Evolutionary conservation across 1,139 yeast species (phyloP).

Genomic region (Geotrichum cucujoidarum): DNA sequence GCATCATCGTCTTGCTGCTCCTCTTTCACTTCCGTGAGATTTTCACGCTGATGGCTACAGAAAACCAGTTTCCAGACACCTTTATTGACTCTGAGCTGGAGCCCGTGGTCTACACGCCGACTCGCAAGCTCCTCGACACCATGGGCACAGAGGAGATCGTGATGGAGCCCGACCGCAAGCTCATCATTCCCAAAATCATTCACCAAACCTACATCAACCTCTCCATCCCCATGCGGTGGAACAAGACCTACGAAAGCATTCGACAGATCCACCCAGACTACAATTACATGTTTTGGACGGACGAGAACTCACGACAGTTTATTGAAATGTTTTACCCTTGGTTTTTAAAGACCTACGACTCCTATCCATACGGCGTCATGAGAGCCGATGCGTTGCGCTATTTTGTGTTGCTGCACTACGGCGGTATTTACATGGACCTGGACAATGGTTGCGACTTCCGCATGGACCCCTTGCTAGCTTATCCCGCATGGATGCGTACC

Average conservation of each 20-base stretch:
- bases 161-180: conserved; percentile 40
- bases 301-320: conserved; percentile 72
- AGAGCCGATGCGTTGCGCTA: conserved; percentile 89
- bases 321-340: conserved; percentile 75
- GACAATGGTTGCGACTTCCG: conserved; percentile 81
- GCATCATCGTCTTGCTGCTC: conserved; percentile 47
- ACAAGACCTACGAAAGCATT: conserved; percentile 68
- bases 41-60: conserved; percentile 62
- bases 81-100: conserved; percentile 38
- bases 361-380: conserved; percentile 73
- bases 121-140: background rate
- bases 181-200: conserved; percentile 74
- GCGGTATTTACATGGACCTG: conserved; percentile 84
- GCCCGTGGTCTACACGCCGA: background rate
- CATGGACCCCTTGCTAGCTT: conserved; percentile 72
- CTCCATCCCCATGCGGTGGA: conserved; percentile 76
- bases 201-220: conserved; percentile 86
- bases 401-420: conserved; percentile 73
- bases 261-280: conserved; percentile 78
- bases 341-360: conserved; percentile 75
- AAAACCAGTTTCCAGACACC: conserved; percentile 64
- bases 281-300: conserved; percentile 83
- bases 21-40: conserved; percentile 66
- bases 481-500: conserved; percentile 80
- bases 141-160: conserved; percentile 22